phyloP scores from a whole-genome alignment of 1,284 basidiomycete genomes.

The Psilocybe mexicana region DNA sequence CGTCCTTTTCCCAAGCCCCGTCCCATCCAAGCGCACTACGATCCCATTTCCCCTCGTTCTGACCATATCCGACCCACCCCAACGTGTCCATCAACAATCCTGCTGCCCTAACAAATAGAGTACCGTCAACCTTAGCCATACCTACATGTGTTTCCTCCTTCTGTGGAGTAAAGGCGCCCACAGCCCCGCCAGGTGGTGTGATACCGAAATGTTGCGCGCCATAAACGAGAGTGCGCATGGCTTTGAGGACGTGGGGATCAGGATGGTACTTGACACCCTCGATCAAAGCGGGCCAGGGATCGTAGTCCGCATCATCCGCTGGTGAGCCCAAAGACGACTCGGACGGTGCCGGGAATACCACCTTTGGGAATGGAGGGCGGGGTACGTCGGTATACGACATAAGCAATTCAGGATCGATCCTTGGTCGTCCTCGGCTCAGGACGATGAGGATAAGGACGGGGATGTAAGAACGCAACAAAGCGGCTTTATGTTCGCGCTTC shows the following conservation, averaged over 20 bases:
- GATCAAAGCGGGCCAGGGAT: constrained; percentile 63
- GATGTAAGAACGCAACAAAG: constrained; percentile 50
- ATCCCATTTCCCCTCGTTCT: constrained; percentile 56
- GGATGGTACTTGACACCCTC: constrained; percentile 54
- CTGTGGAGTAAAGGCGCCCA: constrained; percentile 40
- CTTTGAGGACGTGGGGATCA: constrained; percentile 65
- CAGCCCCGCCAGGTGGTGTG: constrained; percentile 42
- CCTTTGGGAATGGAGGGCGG: constrained; percentile 32
- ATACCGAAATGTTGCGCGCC: constrained; percentile 52
- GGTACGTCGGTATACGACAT: constrained; percentile 55
- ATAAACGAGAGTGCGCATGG: constrained; percentile 56
- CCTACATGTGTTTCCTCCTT: constrained; percentile 48
- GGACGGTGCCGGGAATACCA: constrained; percentile 8
- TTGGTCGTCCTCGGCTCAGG: constrained; percentile 58
- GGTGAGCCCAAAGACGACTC: constrained; percentile 35
- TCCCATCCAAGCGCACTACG: constrained; percentile 67
- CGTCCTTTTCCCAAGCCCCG: too few species aligned
- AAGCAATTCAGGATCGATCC: constrained; percentile 51
- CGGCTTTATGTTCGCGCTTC: constrained; percentile 40
- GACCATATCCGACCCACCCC: constrained; percentile 63
- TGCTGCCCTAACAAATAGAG: constrained; percentile 63
- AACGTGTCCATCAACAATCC: constrained; percentile 60
- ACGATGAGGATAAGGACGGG: constrained; percentile 44
- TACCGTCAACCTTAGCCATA: constrained; percentile 54
- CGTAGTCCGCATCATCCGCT: constrained; percentile 38